These are phyloP conservation scores for Cutaneotrichosporon sp. DNA, from an alignment of 1,284 basidiomycete species.

Conservation along the genomic window DNA sequence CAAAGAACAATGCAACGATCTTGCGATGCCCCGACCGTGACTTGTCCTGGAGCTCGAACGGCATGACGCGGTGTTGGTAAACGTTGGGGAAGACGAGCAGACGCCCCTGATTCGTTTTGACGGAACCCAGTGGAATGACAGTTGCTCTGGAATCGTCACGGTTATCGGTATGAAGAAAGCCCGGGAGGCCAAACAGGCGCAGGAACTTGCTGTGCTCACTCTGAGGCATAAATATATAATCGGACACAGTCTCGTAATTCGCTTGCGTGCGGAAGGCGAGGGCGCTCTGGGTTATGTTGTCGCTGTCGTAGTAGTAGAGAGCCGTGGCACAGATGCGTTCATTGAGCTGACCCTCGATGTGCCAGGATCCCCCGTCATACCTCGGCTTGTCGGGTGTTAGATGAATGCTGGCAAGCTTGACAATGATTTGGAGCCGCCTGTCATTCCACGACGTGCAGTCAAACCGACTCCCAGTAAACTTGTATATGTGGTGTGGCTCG, in stretches of 20 bases:
- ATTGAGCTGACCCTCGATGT: constrained; percentile 13
- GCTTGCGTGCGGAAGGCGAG: constrained; percentile 4
- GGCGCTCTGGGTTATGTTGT: constrained; percentile 8
- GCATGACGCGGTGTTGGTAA: constrained; percentile 10
- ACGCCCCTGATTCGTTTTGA: constrained; percentile 1
- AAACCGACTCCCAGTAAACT: constrained; percentile 1
- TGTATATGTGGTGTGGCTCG: constrained; percentile 11
- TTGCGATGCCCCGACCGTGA: constrained; percentile 11
- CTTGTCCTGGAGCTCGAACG: constrained; percentile 14
- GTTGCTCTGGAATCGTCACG: constrained; percentile 3
- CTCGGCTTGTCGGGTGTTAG: constrained; percentile 13
- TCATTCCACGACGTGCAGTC: neutral
- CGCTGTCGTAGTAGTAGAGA: constrained; percentile 15
- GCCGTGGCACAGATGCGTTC: constrained; percentile 14
- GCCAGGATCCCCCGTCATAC: constrained; percentile 13
- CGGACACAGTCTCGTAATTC: neutral
- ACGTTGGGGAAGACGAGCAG: constrained; percentile 14
- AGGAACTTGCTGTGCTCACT: constrained; percentile 5
- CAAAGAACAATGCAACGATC: constrained; percentile 19
- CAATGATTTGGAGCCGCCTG: constrained; percentile 11
- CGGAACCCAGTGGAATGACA: neutral
- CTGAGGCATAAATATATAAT: constrained; percentile 5
- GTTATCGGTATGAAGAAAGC: constrained; percentile 1
- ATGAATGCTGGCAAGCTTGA: constrained; percentile 14
- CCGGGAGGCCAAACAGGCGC: neutral